phyloP scores from a whole-genome alignment of 129 eudicot species.

The Tanacetum coccineum region DNA sequence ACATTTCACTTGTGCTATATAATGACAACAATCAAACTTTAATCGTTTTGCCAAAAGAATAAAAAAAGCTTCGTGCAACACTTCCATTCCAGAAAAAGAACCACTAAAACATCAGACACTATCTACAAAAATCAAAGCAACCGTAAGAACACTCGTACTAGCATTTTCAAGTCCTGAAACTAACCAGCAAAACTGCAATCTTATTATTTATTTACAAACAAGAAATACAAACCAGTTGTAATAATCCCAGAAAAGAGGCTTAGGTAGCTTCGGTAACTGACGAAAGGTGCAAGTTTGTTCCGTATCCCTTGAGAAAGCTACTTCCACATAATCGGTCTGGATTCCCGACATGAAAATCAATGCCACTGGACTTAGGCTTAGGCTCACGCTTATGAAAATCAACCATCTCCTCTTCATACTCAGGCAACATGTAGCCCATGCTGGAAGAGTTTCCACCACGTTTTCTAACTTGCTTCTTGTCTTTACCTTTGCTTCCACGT shows the following conservation, averaged over 20 bases:
- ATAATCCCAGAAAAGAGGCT: not conserved
- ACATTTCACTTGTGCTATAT: too few relatives aligned
- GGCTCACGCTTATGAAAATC: conserved; percentile 27
- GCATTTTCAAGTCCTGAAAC: conserved; percentile 10
- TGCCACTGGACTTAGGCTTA: conserved; percentile 23
- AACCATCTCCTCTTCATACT: conserved; percentile 27
- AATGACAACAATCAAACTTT: not conserved
- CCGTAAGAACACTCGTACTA: conserved; percentile 15
- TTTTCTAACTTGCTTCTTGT: conserved; percentile 68
- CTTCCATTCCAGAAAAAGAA: not conserved
- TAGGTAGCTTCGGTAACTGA: conserved; percentile 79
- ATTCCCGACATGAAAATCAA: conserved; percentile 43
- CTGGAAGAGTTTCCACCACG: conserved; percentile 35
- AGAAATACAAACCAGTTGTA: conserved; percentile 13
- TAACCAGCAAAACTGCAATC: conserved; percentile 31
- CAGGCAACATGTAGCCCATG: conserved; percentile 41
- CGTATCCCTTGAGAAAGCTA: conserved; percentile 58
- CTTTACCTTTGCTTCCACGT: conserved; percentile 59
- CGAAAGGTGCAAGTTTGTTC: conserved; percentile 49
- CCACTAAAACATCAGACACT: conserved; percentile 7
- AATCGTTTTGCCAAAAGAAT: not conserved
- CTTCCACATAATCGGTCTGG: conserved; percentile 63
- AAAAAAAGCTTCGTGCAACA: not conserved
- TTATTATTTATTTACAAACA: conserved; percentile 34
- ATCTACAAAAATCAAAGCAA: conserved; percentile 32